Percentiles rank a stretch among this genome's conserved stretches.
phyloP scores from a whole-genome alignment of 2,329 filamentous ascomycete species.

The Sclerotinia nivalis region DNA sequence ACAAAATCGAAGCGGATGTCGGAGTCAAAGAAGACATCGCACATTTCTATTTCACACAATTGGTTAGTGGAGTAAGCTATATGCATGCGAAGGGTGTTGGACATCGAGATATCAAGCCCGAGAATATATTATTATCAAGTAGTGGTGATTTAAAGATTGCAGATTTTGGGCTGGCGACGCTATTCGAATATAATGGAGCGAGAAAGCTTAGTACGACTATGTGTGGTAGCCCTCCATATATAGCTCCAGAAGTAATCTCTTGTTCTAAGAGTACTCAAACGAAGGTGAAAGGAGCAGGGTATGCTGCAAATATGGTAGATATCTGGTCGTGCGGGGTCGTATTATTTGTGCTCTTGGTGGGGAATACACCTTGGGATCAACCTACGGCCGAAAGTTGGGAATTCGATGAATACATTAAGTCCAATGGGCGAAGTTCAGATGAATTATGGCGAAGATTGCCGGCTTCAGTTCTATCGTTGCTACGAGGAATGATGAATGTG shows the following conservation, averaged over 20 bases:
- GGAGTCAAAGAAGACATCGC: constrained; percentile 94
- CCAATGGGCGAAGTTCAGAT: constrained; percentile 78
- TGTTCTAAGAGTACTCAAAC: constrained; percentile 49
- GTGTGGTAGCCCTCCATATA: constrained; percentile 95
- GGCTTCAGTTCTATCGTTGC: constrained; percentile 70
- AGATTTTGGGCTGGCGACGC: constrained; percentile 92
- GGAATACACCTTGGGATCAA: constrained; percentile 97
- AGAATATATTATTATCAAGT: constrained; percentile 88
- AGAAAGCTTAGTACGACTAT: constrained; percentile 83
- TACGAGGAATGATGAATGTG: constrained; percentile 91
- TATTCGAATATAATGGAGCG: constrained; percentile 87
- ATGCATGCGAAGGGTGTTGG: constrained; percentile 96
- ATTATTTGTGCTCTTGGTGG: constrained; percentile 91
- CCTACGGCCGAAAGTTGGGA: constrained; percentile 85
- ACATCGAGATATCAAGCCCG: constrained; percentile 88
- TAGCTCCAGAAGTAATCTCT: constrained; percentile 84
- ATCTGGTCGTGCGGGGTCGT: constrained; percentile 98
- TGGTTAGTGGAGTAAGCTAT: constrained; percentile 86
- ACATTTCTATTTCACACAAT: constrained; percentile 92
- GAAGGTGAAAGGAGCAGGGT: constrained; percentile 58
- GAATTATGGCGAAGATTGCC: constrained; percentile 83
- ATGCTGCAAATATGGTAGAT: constrained; percentile 79
- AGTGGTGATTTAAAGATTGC: constrained; percentile 90
- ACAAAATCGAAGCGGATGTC: constrained; percentile 98
- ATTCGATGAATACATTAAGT: constrained; percentile 81